Evolutionary conservation across 176 grass and related monocot genomes (phyloP), one percentile per base, ranked within the genome.

Genomic region (Puya raimondii): DNA sequence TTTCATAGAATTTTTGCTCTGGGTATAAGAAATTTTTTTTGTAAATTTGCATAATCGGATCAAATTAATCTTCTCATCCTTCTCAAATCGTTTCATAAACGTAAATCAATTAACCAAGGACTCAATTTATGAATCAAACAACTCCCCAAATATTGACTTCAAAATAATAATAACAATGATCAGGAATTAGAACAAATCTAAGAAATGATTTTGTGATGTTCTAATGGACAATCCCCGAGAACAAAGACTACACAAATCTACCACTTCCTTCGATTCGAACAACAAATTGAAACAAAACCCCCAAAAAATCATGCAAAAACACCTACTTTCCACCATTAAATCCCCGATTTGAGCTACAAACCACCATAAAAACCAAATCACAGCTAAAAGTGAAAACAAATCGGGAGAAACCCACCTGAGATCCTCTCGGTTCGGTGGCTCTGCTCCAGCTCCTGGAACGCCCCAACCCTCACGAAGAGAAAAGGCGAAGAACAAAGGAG

Each of bases 351-450:
- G 12, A 65, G 63, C 9, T 65, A 65, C 18, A 23, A 65, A 65
- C 3, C 21, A 65, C 20, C 13, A 69, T 75, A 25, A 80, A 21
- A 77, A 53, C 48, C 52, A 77, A 85, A 61, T 20, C 54, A 70
- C 48, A 18, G 49, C 65, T 70, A 26, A 48, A 79, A 53, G 18
- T 49, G 5, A 51, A 51, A 21, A 49, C 18, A 52, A 68, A 66
- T 71, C 11, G 47, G 64, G 67, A 48, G 61, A 47, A 73, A 75
- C 47, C 51, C 70, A 96, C 91, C 85, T 75, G 80, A 91, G 73
- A 96, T 88, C 83, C 88, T 96, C 85, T 96, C 91, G 63, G 85
- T 87, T 68, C 81, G 78, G 70, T 79, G 88, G 58, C 74, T 80
- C 66, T 89, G 87, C 72, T 72, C 76, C 71, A 68, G 74, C n/a